Base-by-base conservation (phyloP, 805 yeast species). In the Scheffersomyces amazonensis region DNA sequence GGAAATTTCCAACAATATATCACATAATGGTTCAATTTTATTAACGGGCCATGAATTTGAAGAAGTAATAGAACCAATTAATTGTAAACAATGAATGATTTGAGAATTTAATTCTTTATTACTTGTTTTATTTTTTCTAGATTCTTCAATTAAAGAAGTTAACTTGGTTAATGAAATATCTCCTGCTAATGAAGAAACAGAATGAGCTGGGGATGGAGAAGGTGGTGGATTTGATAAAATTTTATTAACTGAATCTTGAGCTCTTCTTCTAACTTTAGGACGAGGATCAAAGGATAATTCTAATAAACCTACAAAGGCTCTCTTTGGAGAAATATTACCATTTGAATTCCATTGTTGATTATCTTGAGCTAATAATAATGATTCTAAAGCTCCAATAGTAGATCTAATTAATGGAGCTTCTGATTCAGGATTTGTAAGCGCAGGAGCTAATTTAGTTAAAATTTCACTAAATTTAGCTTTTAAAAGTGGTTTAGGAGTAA, bases 191-290 rank as follows among this genome's bases (percentile, higher is more conserved):
- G 68, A 58, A n/a, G 89, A 71, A 6, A 87, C 95, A 28, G 87
- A 83, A 56, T 91, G 97, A 29, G 78, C 83, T 4, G 81, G 73
- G 11, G 81, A 72, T 7, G 95, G 91, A 9, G 89, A 85, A 0
- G 84, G 73, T 9, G 96, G 95, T 2, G 86, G 83, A 44, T 75
- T 75, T 2, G 64, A 47, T 43, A 93, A 66, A 21, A 93, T 67
- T 3, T 69, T 73, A 34, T 73, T 64, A n/a, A 93, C 73, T 2
- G 97, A 86, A 41, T 93, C 99, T 52, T 82, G 84, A 1, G 98
- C 96, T 69, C 97, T 83, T 75, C 85, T 87, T 60, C 99, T 80
- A 10, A 93, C 95, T 53, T 93, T 93, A 25, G 99, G 99, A 56
- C 98, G 78, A 32, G 85, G 83, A 61, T 93, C 97, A 31, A 87